phyloP scores from a whole-genome alignment of 2,329 filamentous ascomycete species.

The Botryotinia narcissicola region DNA sequence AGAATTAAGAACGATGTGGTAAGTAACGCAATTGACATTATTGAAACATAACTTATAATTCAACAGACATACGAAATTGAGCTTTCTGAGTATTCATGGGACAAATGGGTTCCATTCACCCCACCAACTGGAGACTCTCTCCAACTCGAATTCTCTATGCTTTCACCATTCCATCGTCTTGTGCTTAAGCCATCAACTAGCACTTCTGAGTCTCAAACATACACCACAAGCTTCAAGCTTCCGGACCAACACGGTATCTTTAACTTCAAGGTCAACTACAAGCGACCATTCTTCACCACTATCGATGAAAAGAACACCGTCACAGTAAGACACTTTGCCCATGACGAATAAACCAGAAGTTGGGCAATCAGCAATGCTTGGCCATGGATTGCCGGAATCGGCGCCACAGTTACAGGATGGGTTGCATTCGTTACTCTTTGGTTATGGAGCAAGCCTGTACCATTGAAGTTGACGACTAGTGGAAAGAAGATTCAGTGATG shows the following conservation, averaged over 20 bases:
- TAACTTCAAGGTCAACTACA: constrained; percentile 97
- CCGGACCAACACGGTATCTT: constrained; percentile 99
- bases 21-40: constrained; percentile 46
- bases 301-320: constrained; percentile 94
- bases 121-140: constrained; percentile 68
- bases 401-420: constrained; percentile 80
- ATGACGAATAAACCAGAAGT: constrained; percentile 93
- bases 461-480: constrained; percentile 32
- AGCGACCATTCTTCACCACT: constrained; percentile 84
- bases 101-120: constrained; percentile 72
- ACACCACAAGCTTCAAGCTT: constrained; percentile 71
- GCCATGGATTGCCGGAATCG: constrained; percentile 91
- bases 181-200: constrained; percentile 58
- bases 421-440: constrained; percentile 81
- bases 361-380: constrained; percentile 87
- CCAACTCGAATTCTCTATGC: constrained; percentile 98
- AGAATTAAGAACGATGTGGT: constrained; percentile 96
- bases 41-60: constrained; percentile 22
- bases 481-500: constrained; percentile 44
- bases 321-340: constrained; percentile 92
- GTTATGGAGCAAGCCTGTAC: constrained; percentile 70
- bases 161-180: constrained; percentile 93
- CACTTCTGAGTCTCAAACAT: constrained; percentile 69
- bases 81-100: constrained; percentile 77
- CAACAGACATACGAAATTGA: constrained; percentile 55